These are phyloP conservation scores for Annulohypoxylon nitens DNA, from an alignment of 495 filamentous ascomycete species.

Conservation along the genomic window DNA sequence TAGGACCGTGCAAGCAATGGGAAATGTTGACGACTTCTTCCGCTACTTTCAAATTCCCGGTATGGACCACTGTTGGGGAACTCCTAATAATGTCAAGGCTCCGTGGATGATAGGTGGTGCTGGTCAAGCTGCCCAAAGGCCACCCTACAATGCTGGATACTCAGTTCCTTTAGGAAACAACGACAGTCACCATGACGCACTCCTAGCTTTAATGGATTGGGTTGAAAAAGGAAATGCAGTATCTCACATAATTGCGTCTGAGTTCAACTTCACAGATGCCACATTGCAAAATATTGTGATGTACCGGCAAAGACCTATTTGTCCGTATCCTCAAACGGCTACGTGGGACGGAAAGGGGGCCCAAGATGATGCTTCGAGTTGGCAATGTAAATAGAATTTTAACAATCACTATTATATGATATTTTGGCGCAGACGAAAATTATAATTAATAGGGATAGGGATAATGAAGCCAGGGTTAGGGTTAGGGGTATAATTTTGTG, in stretches of 20 bases:
- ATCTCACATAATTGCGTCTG: conserved; percentile 56
- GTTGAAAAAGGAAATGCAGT: conserved; percentile 61
- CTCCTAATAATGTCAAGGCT: conserved; percentile 52
- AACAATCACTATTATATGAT: too few relatives aligned
- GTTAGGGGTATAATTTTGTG: neutral
- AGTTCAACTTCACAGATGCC: conserved; percentile 52
- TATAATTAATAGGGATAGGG: neutral
- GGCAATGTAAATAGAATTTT: conserved; percentile 44
- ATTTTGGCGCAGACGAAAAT: too few relatives aligned
- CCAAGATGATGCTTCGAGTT: conserved; percentile 47
- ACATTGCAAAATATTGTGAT: conserved; percentile 48
- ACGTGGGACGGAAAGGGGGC: conserved; percentile 36
- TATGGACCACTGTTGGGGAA: conserved; percentile 58
- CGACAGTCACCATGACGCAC: conserved; percentile 60
- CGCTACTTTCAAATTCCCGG: conserved; percentile 59
- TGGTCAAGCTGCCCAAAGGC: conserved; percentile 52
- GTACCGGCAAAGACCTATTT: conserved; percentile 58
- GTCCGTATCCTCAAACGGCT: conserved; percentile 55
- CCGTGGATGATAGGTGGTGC: conserved; percentile 61
- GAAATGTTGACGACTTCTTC: conserved; percentile 55
- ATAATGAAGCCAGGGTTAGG: neutral
- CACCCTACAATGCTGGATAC: conserved; percentile 45
- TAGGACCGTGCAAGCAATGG: conserved; percentile 47
- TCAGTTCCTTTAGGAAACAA: conserved; percentile 57
- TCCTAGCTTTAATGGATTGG: conserved; percentile 66